Evolutionary conservation across 768 basidiomycete species (phyloP).

Genomic region (Lanmaoa rubissima): DNA sequence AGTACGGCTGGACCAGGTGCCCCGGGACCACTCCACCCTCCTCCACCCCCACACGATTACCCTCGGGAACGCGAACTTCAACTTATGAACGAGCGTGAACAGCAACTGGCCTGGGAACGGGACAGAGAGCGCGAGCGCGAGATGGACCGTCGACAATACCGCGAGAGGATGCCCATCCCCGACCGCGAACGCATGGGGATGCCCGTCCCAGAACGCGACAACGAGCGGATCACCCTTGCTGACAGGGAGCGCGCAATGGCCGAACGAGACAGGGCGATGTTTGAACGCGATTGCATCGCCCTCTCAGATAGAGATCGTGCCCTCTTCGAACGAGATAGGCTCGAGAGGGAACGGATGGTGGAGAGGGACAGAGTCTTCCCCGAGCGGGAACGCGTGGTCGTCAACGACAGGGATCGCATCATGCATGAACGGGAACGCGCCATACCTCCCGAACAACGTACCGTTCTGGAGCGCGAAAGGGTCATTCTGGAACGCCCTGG

Average conservation of each 20-base stretch:
- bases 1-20: constrained; percentile 20
- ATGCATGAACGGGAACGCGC: constrained; percentile 25
- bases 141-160: constrained; percentile 27
- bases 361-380: constrained; percentile 22
- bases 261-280: constrained; percentile 23
- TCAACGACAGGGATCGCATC: constrained; percentile 24
- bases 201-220: constrained; percentile 22
- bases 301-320: constrained; percentile 23
- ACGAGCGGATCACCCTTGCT: constrained; percentile 13
- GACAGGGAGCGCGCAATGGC: constrained; percentile 25
- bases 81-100: constrained; percentile 22
- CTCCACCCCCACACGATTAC: constrained; percentile 23
- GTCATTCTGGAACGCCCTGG: constrained; percentile 17
- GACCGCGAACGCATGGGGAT: constrained; percentile 25
- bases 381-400: constrained; percentile 27
- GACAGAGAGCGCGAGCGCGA: constrained; percentile 28
- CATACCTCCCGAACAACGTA: constrained; percentile 17
- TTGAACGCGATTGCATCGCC: constrained; percentile 24
- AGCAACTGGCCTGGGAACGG: constrained; percentile 28
- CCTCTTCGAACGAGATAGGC: constrained; percentile 21
- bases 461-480: constrained; percentile 23
- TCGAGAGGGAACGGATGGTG: constrained; percentile 22
- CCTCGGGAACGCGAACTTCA: constrained; percentile 26
- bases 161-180: constrained; percentile 21
- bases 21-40: constrained; percentile 18